Base-by-base conservation (phyloP, 352 stramenopile genomes). In the Globisporangium takayamanum region DNA sequence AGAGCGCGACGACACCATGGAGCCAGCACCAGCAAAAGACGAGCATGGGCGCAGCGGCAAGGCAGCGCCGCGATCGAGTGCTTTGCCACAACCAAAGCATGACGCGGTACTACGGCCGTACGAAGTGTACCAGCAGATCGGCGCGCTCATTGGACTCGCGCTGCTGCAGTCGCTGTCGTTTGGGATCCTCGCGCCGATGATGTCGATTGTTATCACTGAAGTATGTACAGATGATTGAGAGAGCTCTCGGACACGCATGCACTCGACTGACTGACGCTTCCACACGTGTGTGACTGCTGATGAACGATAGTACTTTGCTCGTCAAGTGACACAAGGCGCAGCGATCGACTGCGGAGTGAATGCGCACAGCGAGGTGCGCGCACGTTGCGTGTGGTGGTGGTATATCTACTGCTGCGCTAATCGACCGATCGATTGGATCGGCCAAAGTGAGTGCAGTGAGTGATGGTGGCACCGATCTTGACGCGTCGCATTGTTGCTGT, bases 121-220 rank as follows among this genome's bases (percentile, higher is more conserved):
- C 30, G 52, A 48, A 18, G 55, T 74, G 44, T 69, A 71, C 44
- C 55, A 48, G 53, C 60, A 71, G 50, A 68, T 89, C 48, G 53
- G 53, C 28, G 59, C 72, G 58, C 70, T 85, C 20, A 60, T 82
- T 2, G 77, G 67, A 1, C 74, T 89, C 14, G 64, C 68, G 16
- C 55, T 87, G 26, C 56, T 91, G 14, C 66, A 75, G 53, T 67
- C 77, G 44, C 70, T 72, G 12, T 79, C 75, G n/a, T 87, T 80
- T 55, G 81, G 81, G 10, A 72, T 91, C 58, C 69, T 89, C 53
- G 74, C 72, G 55, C 78, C 81, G 2, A 76, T 91, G 60, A 58
- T 91, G 44, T 74, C 78, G 2, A 87, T 89, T 59, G 66, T 79
- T 45, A 82, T 70, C 55, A 89, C 78, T 12, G 79, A 91, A 74